phyloP scores from a whole-genome alignment of 2,329 filamentous ascomycete species.

The Allantophomopsis cytisporea region DNA sequence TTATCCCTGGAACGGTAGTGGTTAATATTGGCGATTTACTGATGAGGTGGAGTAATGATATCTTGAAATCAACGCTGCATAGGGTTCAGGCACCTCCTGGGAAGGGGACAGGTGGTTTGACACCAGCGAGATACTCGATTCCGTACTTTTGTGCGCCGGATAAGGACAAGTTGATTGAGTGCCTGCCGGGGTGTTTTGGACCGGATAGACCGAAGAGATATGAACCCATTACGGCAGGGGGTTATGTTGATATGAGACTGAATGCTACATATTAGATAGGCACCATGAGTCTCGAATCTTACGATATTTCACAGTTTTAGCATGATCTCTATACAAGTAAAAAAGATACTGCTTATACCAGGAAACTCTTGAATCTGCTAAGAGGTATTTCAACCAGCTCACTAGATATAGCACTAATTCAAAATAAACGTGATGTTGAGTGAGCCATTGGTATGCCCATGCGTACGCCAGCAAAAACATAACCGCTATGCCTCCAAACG shows the following conservation, averaged over 20 bases:
- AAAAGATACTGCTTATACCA: too few species aligned
- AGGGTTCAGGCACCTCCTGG: conserved; percentile 21
- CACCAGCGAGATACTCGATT: conserved; percentile 19
- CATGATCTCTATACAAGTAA: too few species aligned
- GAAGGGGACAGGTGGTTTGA: background rate
- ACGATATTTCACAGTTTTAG: too few species aligned
- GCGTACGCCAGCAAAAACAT: too few species aligned
- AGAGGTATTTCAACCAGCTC: too few species aligned
- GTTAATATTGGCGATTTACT: conserved; percentile 32
- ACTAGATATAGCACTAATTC: too few species aligned
- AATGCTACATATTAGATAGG: background rate
- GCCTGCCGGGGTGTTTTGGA: conserved; percentile 10
- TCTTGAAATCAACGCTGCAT: conserved; percentile 21
- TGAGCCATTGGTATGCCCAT: too few species aligned
- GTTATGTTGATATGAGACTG: conserved; percentile 1
- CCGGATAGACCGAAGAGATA: background rate
- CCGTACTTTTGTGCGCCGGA: conserved; percentile 30
- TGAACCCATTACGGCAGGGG: conserved; percentile 1
- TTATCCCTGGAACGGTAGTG: conserved; percentile 23
- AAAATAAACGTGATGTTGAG: too few species aligned
- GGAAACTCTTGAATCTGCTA: too few species aligned
- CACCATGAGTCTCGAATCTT: too few species aligned
- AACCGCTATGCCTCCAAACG: too few species aligned
- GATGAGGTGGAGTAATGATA: conserved; percentile 31
- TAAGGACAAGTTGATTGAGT: conserved; percentile 21